phyloP scores from a whole-genome alignment of 1,139 yeast species.

The Nakaseomyces nivariensis region DNA sequence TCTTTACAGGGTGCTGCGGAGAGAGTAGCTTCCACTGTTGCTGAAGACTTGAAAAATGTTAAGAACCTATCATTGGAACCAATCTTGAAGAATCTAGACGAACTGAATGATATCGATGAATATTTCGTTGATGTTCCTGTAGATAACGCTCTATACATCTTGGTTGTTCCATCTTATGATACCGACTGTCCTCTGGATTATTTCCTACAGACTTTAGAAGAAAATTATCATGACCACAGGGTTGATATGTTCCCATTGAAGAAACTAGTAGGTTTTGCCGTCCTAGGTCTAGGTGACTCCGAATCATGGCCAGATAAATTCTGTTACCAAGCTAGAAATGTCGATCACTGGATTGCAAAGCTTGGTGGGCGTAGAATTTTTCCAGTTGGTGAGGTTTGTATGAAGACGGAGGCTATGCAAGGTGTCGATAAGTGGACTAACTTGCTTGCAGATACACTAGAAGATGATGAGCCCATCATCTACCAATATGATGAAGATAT shows the following conservation, averaged over 20 bases:
- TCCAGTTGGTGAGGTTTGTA: conserved; percentile 80
- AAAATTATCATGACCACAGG: conserved; percentile 76
- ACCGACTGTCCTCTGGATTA: conserved; percentile 88
- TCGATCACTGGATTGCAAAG: conserved; percentile 70
- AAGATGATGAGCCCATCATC: conserved; percentile 58
- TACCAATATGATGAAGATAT: conserved; percentile 42
- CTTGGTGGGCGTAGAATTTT: conserved; percentile 77
- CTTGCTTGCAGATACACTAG: conserved; percentile 47
- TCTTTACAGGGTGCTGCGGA: conserved; percentile 78
- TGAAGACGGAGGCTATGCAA: conserved; percentile 58
- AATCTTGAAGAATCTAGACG: conserved; percentile 59
- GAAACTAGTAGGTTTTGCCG: conserved; percentile 65
- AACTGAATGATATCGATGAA: conserved; percentile 75
- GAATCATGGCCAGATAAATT: conserved; percentile 82
- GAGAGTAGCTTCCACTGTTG: conserved; percentile 45
- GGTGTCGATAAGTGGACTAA: conserved; percentile 59
- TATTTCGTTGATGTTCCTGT: conserved; percentile 61
- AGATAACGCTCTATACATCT: conserved; percentile 47
- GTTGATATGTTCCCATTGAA: conserved; percentile 71
- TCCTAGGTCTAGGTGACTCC: conserved; percentile 77
- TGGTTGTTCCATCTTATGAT: conserved; percentile 84
- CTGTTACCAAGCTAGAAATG: conserved; percentile 74
- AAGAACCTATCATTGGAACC: conserved; percentile 38
- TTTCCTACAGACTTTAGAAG: conserved; percentile 69
- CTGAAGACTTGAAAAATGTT: conserved; percentile 29